Conservation (phyloP, 768 basidiomycete genomes). For the Inosperma sp. region DNA sequence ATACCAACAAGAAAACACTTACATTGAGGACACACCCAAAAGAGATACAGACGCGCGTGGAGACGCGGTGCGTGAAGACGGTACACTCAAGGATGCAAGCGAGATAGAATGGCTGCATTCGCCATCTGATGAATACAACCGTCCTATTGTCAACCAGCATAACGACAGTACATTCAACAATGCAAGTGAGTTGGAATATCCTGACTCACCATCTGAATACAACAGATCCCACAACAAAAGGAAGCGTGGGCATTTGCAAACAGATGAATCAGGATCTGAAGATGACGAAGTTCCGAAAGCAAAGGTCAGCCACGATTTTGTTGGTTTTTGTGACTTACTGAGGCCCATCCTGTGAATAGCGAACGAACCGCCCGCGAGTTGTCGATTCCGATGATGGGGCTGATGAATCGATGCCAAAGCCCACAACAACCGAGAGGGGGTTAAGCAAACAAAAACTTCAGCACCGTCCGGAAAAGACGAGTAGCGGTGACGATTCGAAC, state of each 20-base stretch:
- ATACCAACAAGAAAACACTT: neutral
- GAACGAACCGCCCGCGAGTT: neutral
- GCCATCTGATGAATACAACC: neutral
- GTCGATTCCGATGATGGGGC: neutral
- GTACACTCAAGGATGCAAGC: neutral
- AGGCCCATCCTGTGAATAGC: neutral
- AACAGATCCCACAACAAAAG: neutral
- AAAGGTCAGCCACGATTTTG: neutral
- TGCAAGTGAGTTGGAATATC: neutral
- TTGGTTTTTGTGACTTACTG: neutral
- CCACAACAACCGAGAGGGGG: neutral
- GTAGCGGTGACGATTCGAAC: neutral
- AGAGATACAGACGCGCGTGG: neutral
- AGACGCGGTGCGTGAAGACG: neutral
- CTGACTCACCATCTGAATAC: neutral
- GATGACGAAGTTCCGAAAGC: neutral
- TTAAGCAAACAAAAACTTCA: neutral
- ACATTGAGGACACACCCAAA: neutral
- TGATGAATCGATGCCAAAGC: neutral
- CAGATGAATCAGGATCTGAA: neutral
- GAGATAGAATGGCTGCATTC: too few relatives aligned
- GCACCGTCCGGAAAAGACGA: neutral
- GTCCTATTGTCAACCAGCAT: neutral
- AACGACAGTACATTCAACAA: neutral
- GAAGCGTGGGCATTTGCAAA: neutral